Evolutionary conservation across 768 basidiomycete species (phyloP), one percentile per base, ranked within the genome.

Genomic region (Pleurotus giganteus): DNA sequence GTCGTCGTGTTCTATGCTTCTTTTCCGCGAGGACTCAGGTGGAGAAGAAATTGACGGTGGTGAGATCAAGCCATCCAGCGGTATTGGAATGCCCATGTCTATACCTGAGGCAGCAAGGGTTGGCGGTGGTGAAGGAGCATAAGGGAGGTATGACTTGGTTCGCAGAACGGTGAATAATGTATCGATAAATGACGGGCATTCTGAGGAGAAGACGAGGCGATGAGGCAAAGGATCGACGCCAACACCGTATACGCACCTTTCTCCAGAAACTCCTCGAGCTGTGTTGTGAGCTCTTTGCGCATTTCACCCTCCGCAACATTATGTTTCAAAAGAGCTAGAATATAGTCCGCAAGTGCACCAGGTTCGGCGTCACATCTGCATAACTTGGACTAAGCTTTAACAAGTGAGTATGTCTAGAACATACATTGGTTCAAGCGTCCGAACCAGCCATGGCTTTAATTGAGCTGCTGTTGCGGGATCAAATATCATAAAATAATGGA

Each of bases 291-390:
- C 65, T 93, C 90, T 61, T 84, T 83, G 60, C 89, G 80, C 80
- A 98, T 86, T 59, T 95, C 91, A 21, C 71, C 68, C 66, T 94
- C 89, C 3, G 89, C 79, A 1, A 86, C 88, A 71, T 92, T 91
- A 68, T 95, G 92, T 68, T 94, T 93, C 56, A 98, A 75, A 51
- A 98, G 76, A 13, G 96, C 96, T 46, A 97, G 83, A 61, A 98
- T 88, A 68, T 98, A 98, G 67, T 98, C 94, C 3, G 92, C 88
- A 49, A 98, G 84, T 28, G 94, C 92, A 27, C 85, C 84, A 27
- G 96, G 94, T 66, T 98, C 96, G 37, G 96, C 96, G 68, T 98
- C 96, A 69, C 93, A 96, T 80, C 95, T 97, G 61, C 13, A 51
- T 59, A 47, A 65, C 57, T 54, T 54, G 64, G 76, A 51, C 50